These are phyloP conservation scores for Eimeria necatrix DNA, from an alignment of 169 alveolate species.

Conservation along the genomic window DNA sequence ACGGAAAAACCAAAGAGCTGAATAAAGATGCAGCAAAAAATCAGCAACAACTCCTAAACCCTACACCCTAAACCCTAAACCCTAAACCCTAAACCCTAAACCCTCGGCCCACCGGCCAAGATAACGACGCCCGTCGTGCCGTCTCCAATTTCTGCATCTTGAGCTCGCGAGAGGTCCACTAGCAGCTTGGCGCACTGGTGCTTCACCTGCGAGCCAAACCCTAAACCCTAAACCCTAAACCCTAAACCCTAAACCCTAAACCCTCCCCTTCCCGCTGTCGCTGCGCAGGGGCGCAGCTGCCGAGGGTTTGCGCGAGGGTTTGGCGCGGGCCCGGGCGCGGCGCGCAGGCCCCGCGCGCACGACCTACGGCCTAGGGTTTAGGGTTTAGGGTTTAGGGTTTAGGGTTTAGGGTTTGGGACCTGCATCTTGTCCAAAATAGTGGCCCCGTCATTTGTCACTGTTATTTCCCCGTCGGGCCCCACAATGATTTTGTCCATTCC, in stretches of 20 bases:
- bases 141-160: conserved; percentile 99
- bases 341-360: neutral
- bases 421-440: conserved; percentile 97
- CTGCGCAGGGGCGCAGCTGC: neutral
- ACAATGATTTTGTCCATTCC: conserved; percentile 99
- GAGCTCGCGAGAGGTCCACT: conserved; percentile 98
- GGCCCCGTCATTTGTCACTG: conserved; percentile 99
- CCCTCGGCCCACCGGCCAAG: conserved; percentile 97
- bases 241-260: neutral
- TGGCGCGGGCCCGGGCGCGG: neutral
- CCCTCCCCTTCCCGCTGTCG: too few species aligned
- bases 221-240: conserved; percentile 47
- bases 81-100: neutral
- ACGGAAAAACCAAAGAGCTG: too few species aligned
- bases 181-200: conserved; percentile 99
- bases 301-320: neutral
- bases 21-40: neutral
- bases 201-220: conserved; percentile 88
- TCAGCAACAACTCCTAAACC: too few species aligned
- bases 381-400: neutral
- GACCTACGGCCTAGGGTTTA: neutral
- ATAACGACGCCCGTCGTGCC: conserved; percentile 99
- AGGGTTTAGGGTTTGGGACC: conserved; percentile 81
- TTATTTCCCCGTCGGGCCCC: conserved; percentile 98
- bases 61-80: conserved; percentile 4